Conservation (phyloP, 139 green algal species). For the Chlorella sp. region DNA sequence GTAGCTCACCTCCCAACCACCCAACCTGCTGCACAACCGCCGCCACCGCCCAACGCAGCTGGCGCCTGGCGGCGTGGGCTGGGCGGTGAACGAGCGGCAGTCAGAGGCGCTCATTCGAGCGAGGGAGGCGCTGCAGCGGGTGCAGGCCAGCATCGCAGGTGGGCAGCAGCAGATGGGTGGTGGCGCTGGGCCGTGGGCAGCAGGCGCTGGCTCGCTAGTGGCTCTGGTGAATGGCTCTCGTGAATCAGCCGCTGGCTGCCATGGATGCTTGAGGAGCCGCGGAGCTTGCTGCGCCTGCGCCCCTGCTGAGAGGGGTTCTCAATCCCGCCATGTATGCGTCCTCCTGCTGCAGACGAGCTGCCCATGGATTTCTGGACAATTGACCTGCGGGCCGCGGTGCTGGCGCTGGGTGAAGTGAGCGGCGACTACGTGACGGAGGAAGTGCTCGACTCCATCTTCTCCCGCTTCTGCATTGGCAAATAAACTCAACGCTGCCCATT, state of each 20-base stretch:
- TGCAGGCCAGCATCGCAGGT: conserved; percentile 67
- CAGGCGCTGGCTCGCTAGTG: too few relatives aligned
- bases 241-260: too few relatives aligned
- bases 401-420: conserved; percentile 91
- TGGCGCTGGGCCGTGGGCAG: too few relatives aligned
- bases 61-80: conserved; percentile 75
- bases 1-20: neutral
- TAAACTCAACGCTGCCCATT: neutral
- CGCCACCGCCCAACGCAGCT: conserved; percentile 38
- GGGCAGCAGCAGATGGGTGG: neutral
- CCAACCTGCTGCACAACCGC: neutral
- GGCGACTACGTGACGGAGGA: conserved; percentile 86
- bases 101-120: conserved; percentile 85
- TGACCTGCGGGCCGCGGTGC: conserved; percentile 86
- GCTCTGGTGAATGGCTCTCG: too few relatives aligned
- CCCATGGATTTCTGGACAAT: conserved; percentile 98
- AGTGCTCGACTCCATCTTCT: conserved; percentile 93
- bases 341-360: conserved; percentile 51
- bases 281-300: too few relatives aligned
- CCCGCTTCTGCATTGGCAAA: conserved; percentile 87
- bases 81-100: conserved; percentile 94
- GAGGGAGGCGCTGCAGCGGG: conserved; percentile 63
- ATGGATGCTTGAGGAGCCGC: too few relatives aligned
- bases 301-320: too few relatives aligned
- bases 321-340: neutral